These are phyloP conservation scores for Lachnellula willkommii DNA, from an alignment of 2,329 filamentous ascomycete genomes.

Conservation along the genomic window DNA sequence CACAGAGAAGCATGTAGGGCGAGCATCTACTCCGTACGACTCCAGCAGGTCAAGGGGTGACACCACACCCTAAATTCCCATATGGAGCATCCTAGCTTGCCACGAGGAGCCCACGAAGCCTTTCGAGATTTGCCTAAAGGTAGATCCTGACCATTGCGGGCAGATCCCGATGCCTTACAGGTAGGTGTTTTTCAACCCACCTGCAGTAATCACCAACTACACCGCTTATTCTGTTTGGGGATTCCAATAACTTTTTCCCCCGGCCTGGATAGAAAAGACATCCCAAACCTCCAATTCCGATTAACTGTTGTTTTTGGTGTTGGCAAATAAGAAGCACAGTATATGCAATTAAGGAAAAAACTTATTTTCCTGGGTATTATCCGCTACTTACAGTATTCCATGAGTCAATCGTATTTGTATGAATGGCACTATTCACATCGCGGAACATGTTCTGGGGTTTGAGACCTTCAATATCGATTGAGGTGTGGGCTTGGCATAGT, in stretches of 20 bases:
- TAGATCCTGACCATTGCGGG: conserved; percentile 1
- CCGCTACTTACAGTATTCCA: too few relatives aligned
- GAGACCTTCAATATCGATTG: too few relatives aligned
- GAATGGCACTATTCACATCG: too few relatives aligned
- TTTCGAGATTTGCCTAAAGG: conserved; percentile 8
- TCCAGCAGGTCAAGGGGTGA: background rate
- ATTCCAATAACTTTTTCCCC: background rate
- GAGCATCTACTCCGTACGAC: background rate
- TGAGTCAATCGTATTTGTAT: too few relatives aligned
- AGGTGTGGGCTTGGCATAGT: too few relatives aligned
- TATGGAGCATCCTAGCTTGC: conserved; percentile 9
- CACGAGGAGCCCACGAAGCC: conserved; percentile 11
- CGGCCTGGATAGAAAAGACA: too few relatives aligned
- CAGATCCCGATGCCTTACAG: conserved; percentile 1
- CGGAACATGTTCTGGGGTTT: too few relatives aligned
- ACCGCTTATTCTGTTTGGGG: background rate
- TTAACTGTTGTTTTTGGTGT: too few relatives aligned
- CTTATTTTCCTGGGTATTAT: too few relatives aligned
- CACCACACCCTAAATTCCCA: background rate
- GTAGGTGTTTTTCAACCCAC: background rate
- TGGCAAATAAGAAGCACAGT: too few relatives aligned
- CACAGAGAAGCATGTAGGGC: background rate
- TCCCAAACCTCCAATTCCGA: too few relatives aligned
- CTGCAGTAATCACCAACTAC: background rate
- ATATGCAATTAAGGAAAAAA: too few relatives aligned